Conservation (phyloP, 1,284 basidiomycete species). For the Naganishia liquefaciens region DNA sequence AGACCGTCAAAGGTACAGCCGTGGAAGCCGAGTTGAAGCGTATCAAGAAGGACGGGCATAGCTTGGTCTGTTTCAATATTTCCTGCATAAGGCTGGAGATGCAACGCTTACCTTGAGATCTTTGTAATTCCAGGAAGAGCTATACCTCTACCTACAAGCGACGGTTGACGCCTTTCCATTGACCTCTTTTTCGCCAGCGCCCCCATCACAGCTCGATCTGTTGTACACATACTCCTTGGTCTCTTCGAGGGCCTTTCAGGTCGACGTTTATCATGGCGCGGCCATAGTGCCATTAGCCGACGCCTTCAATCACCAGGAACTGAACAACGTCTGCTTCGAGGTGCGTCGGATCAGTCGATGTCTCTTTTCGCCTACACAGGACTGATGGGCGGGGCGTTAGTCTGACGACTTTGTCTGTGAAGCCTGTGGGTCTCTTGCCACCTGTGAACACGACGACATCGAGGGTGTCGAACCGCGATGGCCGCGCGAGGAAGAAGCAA, state of each 20-base stretch:
- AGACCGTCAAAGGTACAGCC: slow-evolving; percentile 49
- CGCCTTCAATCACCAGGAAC: slow-evolving; percentile 78
- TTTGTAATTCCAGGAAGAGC: slow-evolving; percentile 34
- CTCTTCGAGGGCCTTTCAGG: slow-evolving; percentile 80
- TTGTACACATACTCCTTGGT: slow-evolving; percentile 75
- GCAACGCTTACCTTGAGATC: not conserved
- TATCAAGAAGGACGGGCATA: slow-evolving; percentile 42
- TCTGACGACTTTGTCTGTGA: slow-evolving; percentile 81
- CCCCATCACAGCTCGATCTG: slow-evolving; percentile 60
- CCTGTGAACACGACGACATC: slow-evolving; percentile 69
- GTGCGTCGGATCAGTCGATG: slow-evolving; percentile 52
- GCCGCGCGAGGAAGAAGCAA: not conserved
- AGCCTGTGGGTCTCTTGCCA: slow-evolving; percentile 69
- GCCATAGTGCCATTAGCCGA: slow-evolving; percentile 89
- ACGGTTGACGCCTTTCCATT: slow-evolving; percentile 39
- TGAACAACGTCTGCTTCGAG: slow-evolving; percentile 75
- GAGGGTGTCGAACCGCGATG: not conserved
- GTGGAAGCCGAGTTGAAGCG: slow-evolving; percentile 43
- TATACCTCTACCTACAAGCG: slow-evolving; percentile 42
- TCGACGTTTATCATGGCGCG: slow-evolving; percentile 80
- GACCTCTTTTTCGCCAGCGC: slow-evolving; percentile 35
- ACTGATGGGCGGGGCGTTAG: slow-evolving; percentile 48
- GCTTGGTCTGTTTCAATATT: slow-evolving; percentile 39
- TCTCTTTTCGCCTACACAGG: slow-evolving; percentile 38
- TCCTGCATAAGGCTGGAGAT: not conserved